A percentile compares a stretch with the other conserved stretches of the same genome.
phyloP scores from a whole-genome alignment of 148 eudicot species.

The Euryodendron excelsum region DNA sequence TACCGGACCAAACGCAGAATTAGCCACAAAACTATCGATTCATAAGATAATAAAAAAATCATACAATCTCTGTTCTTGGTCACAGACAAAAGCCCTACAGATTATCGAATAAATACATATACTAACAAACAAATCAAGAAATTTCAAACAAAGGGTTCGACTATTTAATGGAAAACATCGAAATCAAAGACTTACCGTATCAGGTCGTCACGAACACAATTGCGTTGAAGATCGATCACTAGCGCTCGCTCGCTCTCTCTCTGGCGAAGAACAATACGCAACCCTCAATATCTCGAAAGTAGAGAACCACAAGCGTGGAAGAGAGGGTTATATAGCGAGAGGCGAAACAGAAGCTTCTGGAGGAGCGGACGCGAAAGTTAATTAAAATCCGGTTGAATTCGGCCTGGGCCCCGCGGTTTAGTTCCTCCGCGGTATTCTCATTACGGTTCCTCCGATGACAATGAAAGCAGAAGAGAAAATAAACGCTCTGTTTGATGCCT shows the following conservation, averaged over 20 bases:
- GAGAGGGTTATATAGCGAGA: not conserved
- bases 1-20: too few relatives aligned
- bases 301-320: not conserved
- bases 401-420: not conserved
- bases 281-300: not conserved
- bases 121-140: not conserved
- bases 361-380: constrained; percentile 21
- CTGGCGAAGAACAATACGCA: not conserved
- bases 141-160: not conserved
- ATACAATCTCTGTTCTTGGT: not conserved
- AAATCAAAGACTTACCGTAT: not conserved
- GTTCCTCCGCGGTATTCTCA: too few relatives aligned
- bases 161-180: not conserved
- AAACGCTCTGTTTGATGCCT: too few relatives aligned
- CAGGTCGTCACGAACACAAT: not conserved
- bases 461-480: too few relatives aligned
- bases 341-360: constrained; percentile 28
- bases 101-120: not conserved
- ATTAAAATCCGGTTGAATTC: constrained; percentile 13
- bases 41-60: not conserved
- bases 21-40: not conserved
- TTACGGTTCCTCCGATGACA: too few relatives aligned
- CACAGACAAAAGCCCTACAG: not conserved
- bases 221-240: not conserved
- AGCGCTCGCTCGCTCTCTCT: not conserved